Base-by-base conservation (phyloP, 2,329 filamentous ascomycete genomes). In the Aspergillus fischeri region DNA sequence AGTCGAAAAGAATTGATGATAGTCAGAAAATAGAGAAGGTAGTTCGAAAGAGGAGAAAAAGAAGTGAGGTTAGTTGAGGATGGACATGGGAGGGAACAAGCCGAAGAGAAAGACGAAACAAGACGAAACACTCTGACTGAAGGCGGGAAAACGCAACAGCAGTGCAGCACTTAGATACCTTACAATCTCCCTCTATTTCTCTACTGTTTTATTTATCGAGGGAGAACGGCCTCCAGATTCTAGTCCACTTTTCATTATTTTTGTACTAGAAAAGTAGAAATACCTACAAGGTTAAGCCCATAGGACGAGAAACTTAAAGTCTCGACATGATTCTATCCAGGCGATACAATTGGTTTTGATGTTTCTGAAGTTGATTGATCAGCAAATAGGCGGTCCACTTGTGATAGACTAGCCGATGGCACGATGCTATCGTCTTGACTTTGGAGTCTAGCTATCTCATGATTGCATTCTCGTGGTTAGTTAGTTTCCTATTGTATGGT, bases 81-180 rank as follows among this genome's bases (percentile, higher is more conserved):
- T 45, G 41, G 53, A 53, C 47, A 45, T 8, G 51, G 54, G 24
- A 50, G 44, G 42, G n/a, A 29, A 20, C 5, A 45, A 48, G 51
- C 35, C 35, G 29, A 49, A 53, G 38, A 38, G 51, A 48, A 45
- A 51, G 54, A 32, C 28, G 42, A 55, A 38, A 47, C 29, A 44
- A 28, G 53, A 28, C 52, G 54, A 50, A 54, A 55, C 51, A 44
- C 53, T 50, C 52, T 21, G 45, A 29, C 29, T 54, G 45, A 24
- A 50, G 17, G 29, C 17, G 49, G 52, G 38, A 47, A 7, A 47
- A 45, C n/a, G 49, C 32, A 35, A 5, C 47, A 49, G 53, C 45
- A 42, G 25, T 47, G 21, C 41, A 35, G 14, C 32, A 35, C 32
- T 17, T 32, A 1, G 14, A 17, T 35, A 35, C 32, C 28, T 29